Conservation (phyloP, 1,139 yeast species). For the Kluyveromyces marxianus region DNA sequence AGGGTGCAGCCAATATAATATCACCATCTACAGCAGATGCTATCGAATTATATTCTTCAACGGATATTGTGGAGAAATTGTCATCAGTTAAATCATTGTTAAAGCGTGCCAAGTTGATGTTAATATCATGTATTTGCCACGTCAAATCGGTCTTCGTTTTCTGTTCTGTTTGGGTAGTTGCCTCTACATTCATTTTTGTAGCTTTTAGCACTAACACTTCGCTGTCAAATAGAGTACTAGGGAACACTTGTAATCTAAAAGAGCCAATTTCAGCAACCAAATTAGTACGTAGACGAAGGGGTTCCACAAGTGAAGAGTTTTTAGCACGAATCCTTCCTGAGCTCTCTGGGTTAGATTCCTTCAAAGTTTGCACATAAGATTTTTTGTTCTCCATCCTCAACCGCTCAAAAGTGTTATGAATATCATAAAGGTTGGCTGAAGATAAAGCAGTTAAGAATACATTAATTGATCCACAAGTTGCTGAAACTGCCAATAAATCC, state of each 20-base stretch:
- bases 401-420: constrained; percentile 61
- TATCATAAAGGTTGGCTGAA: constrained; percentile 74
- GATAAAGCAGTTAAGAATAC: constrained; percentile 74
- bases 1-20: constrained; percentile 69
- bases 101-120: constrained; percentile 55
- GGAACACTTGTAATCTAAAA: constrained; percentile 59
- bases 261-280: constrained; percentile 53
- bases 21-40: constrained; percentile 71
- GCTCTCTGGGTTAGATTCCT: constrained; percentile 24
- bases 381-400: constrained; percentile 65
- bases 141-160: constrained; percentile 39
- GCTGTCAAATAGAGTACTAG: constrained; percentile 66
- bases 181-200: constrained; percentile 43
- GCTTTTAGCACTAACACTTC: constrained; percentile 63
- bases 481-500: constrained; percentile 56
- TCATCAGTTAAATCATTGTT: constrained; percentile 42
- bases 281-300: constrained; percentile 40
- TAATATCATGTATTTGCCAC: constrained; percentile 52
- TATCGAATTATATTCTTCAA: constrained; percentile 47
- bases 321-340: constrained; percentile 8
- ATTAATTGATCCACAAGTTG: constrained; percentile 49
- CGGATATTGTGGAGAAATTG: constrained; percentile 38
- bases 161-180: constrained; percentile 48
- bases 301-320: constrained; percentile 10
- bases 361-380: constrained; percentile 63